Percentiles rank a stretch among this genome's conserved stretches.
phyloP scores from a whole-genome alignment of 352 stramenopile species.

The Globisporangium irregulare region DNA sequence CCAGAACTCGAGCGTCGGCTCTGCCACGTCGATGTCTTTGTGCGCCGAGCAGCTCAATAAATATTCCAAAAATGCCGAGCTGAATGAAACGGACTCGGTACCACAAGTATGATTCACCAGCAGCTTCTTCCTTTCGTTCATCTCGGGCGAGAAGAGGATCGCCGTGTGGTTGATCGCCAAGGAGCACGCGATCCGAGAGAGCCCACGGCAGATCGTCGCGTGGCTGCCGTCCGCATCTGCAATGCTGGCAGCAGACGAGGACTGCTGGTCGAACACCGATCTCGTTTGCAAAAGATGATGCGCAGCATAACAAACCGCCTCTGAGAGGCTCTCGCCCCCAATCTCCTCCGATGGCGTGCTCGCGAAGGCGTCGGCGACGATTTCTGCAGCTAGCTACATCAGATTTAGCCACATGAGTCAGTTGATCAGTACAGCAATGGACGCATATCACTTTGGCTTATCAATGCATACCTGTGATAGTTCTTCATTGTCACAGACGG shows the following conservation, averaged over 20 bases:
- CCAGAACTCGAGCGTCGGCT: constrained; percentile 84
- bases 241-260: not conserved
- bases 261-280: constrained; percentile 21
- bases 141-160: constrained; percentile 26
- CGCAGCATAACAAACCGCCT: constrained; percentile 30
- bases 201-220: constrained; percentile 23
- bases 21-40: constrained; percentile 44
- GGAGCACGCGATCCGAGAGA: constrained; percentile 46
- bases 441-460: not conserved
- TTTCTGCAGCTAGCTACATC: constrained; percentile 50
- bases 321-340: constrained; percentile 16
- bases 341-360: constrained; percentile 19
- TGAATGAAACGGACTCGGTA: constrained; percentile 14
- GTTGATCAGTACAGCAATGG: not conserved
- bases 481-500: constrained; percentile 33
- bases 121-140: constrained; percentile 9
- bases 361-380: constrained; percentile 60
- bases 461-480: constrained; percentile 33
- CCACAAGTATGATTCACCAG: not conserved
- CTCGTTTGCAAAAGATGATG: constrained; percentile 25
- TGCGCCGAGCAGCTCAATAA: constrained; percentile 63
- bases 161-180: constrained; percentile 44
- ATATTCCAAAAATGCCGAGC: constrained; percentile 48
- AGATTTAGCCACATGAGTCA: not conserved
- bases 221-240: constrained; percentile 20